These are phyloP conservation scores for Penicillium argentinense DNA, from an alignment of 495 filamentous ascomycete species.

Conservation along the genomic window DNA sequence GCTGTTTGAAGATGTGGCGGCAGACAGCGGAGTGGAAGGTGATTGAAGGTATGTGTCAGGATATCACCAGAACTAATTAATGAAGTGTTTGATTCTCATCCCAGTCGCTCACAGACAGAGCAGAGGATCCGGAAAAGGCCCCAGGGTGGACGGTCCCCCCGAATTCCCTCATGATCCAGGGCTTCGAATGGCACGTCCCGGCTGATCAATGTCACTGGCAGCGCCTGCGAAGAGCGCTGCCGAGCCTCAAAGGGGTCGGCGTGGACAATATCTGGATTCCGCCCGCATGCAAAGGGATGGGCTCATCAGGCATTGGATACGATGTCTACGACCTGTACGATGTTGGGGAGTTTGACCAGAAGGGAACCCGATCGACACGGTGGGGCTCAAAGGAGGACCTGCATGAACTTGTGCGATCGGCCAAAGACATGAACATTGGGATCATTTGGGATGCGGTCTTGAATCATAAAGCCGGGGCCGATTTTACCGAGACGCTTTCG, in stretches of 20 bases:
- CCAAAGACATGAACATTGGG: conserved; percentile 53
- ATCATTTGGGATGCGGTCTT: conserved; percentile 74
- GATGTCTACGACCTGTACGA: conserved; percentile 78
- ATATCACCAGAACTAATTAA: neutral
- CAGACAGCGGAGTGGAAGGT: conserved; percentile 12
- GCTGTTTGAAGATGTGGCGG: conserved; percentile 11
- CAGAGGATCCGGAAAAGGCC: conserved; percentile 30
- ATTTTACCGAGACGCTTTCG: conserved; percentile 56
- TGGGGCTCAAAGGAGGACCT: conserved; percentile 70
- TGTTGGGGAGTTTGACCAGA: conserved; percentile 74
- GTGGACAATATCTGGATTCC: conserved; percentile 71
- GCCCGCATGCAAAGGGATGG: conserved; percentile 69
- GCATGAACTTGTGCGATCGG: conserved; percentile 46
- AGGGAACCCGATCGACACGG: conserved; percentile 61
- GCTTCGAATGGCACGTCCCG: conserved; percentile 75
- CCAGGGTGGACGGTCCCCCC: conserved; percentile 28
- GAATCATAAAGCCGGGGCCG: conserved; percentile 75
- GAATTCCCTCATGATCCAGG: conserved; percentile 68
- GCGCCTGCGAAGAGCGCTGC: conserved; percentile 55
- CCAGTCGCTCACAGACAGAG: neutral
- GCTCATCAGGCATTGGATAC: conserved; percentile 64
- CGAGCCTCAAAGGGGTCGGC: conserved; percentile 57
- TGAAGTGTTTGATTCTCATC: neutral
- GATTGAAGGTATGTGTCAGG: conserved; percentile 4
- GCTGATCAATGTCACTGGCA: conserved; percentile 64